A percentile compares a stretch with the other conserved stretches of the same genome.
These are phyloP conservation scores for Linum tenue DNA, from an alignment of 345 rosid species.

Conservation along the genomic window DNA sequence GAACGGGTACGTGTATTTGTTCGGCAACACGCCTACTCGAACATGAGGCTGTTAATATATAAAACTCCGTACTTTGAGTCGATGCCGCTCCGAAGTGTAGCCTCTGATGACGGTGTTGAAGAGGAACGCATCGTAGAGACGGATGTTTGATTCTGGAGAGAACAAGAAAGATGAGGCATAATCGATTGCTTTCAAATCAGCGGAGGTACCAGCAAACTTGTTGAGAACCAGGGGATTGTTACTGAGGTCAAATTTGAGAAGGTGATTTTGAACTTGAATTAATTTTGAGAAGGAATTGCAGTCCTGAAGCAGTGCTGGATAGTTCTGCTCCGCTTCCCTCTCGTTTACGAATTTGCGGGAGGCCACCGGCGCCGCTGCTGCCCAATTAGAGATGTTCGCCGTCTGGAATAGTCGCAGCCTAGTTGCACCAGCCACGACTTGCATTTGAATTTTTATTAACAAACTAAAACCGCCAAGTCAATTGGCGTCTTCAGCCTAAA, in stretches of 20 bases:
- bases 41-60: conserved; percentile 29
- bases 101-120: conserved; percentile 39
- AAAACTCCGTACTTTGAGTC: conserved; percentile 23
- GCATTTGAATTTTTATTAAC: too few relatives aligned
- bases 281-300: conserved; percentile 26
- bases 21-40: conserved; percentile 24
- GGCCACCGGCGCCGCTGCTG: too few relatives aligned
- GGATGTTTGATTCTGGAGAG: conserved; percentile 29
- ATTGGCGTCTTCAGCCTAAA: too few relatives aligned
- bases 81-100: conserved; percentile 25
- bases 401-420: too few relatives aligned
- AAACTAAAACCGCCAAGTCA: too few relatives aligned
- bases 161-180: conserved; percentile 36
- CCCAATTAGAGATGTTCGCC: too few relatives aligned
- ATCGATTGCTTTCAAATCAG: conserved; percentile 28
- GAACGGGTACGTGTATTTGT: conserved; percentile 40
- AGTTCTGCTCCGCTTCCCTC: conserved; percentile 35
- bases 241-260: conserved; percentile 37
- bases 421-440: too few relatives aligned
- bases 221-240: conserved; percentile 42
- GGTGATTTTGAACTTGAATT: conserved; percentile 29
- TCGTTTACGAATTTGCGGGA: not conserved
- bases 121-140: conserved; percentile 38
- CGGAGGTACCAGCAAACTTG: conserved; percentile 36
- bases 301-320: conserved; percentile 31